Evolutionary conservation across 2,329 filamentous ascomycete genomes (phyloP).

Genomic region (Thelonectria blattea): DNA sequence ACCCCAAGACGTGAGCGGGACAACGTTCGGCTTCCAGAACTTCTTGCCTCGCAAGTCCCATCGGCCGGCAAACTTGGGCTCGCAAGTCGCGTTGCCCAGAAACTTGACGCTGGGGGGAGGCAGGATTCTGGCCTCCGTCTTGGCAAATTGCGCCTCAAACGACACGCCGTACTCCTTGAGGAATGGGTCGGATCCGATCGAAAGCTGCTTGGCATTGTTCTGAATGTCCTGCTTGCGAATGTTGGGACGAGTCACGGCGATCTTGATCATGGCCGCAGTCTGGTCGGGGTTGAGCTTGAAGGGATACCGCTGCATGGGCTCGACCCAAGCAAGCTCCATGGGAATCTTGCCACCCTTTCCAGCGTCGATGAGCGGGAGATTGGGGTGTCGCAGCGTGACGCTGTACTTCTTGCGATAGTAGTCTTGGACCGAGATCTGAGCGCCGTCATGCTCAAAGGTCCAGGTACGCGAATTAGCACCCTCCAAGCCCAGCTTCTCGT

Average conservation of each 20-base stretch:
- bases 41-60: slow-evolving; percentile 87
- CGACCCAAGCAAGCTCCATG: slow-evolving; percentile 63
- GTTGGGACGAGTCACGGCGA: slow-evolving; percentile 79
- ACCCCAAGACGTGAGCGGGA: slow-evolving; percentile 74
- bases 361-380: slow-evolving; percentile 65
- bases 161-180: slow-evolving; percentile 76
- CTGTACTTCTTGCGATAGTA: slow-evolving; percentile 65
- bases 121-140: slow-evolving; percentile 73
- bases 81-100: slow-evolving; percentile 54
- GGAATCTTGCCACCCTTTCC: slow-evolving; percentile 62
- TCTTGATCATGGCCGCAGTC: slow-evolving; percentile 89
- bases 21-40: slow-evolving; percentile 70
- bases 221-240: slow-evolving; percentile 72
- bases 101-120: slow-evolving; percentile 75
- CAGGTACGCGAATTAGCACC: slow-evolving; percentile 59
- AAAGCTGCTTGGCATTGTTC: slow-evolving; percentile 61
- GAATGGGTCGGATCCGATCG: slow-evolving; percentile 72
- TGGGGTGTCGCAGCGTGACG: slow-evolving; percentile 51
- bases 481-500: slow-evolving; percentile 48
- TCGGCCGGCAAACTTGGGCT: slow-evolving; percentile 72
- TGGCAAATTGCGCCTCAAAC: slow-evolving; percentile 68
- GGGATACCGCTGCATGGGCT: slow-evolving; percentile 63
- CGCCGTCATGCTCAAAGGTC: slow-evolving; percentile 59
- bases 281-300: slow-evolving; percentile 68
- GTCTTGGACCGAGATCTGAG: slow-evolving; percentile 55